Conservation (phyloP, 495 filamentous ascomycete genomes). For the Neurospora hispaniola region DNA sequence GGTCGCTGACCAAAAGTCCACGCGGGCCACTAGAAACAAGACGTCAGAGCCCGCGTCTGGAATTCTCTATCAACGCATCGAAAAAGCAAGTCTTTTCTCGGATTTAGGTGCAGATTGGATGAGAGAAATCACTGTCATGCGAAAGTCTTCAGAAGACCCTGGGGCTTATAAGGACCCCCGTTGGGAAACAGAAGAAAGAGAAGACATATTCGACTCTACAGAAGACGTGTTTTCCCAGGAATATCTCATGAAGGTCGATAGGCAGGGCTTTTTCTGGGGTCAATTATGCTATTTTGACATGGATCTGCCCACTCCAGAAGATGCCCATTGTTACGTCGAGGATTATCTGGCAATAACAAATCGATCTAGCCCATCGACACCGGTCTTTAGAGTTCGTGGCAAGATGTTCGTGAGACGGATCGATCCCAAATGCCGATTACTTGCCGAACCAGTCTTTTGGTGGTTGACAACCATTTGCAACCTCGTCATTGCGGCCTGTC, state of each 20-base stretch:
- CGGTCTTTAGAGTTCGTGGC: neutral
- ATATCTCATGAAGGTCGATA: neutral
- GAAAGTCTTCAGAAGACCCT: neutral
- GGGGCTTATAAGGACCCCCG: no score
- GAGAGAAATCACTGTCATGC: neutral
- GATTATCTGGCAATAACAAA: neutral
- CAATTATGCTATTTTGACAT: neutral
- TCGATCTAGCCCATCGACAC: neutral
- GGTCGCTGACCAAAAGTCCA: neutral
- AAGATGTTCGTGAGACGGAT: neutral
- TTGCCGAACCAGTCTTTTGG: constrained; percentile 1
- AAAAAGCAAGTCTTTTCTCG: neutral
- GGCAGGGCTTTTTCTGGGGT: neutral
- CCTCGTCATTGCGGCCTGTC: neutral
- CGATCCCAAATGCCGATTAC: neutral
- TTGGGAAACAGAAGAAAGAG: no score
- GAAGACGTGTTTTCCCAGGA: no score
- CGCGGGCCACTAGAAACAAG: neutral
- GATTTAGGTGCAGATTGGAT: neutral
- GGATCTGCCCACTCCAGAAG: no score
- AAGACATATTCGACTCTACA: no score
- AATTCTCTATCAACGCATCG: neutral
- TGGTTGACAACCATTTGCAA: neutral
- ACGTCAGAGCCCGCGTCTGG: neutral
- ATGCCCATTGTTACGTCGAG: neutral